These are phyloP conservation scores for Zasmidium angulare DNA, from an alignment of 2,329 filamentous ascomycete genomes.

Conservation along the genomic window DNA sequence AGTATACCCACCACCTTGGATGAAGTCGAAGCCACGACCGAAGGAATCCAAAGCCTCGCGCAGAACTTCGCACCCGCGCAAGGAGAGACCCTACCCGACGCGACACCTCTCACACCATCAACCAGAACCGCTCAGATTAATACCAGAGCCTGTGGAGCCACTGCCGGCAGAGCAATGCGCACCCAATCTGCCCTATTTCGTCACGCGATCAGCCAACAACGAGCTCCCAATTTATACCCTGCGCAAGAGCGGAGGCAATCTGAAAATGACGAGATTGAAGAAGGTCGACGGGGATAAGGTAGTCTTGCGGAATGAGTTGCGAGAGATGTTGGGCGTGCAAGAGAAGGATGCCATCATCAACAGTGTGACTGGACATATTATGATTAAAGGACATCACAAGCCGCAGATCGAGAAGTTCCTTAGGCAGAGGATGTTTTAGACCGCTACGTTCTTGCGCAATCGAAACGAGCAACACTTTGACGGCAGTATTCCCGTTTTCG, in stretches of 20 bases:
- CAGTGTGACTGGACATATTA: conserved; percentile 68
- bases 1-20: conserved; percentile 32
- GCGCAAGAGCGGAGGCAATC: conserved; percentile 72
- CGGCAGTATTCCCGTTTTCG: no score
- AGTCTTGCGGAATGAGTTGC: conserved; percentile 64
- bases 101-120: conserved; percentile 28
- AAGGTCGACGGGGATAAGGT: conserved; percentile 73
- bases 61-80: conserved; percentile 33
- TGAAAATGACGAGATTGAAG: conserved; percentile 71
- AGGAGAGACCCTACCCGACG: conserved; percentile 36
- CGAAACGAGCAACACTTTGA: no score
- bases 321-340: conserved; percentile 48
- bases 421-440: conserved; percentile 36
- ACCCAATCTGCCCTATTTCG: conserved; percentile 62
- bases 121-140: conserved; percentile 21
- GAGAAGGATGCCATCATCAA: conserved; percentile 58
- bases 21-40: conserved; percentile 36
- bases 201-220: conserved; percentile 68
- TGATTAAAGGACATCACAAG: conserved; percentile 57
- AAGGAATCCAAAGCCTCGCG: conserved; percentile 37
- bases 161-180: conserved; percentile 35
- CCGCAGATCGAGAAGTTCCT: conserved; percentile 36
- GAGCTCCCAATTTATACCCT: conserved; percentile 76
- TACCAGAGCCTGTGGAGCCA: conserved; percentile 25
- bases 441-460: no score